phyloP scores from a whole-genome alignment of 1,284 basidiomycete genomes.

The Marasmius sp. region DNA sequence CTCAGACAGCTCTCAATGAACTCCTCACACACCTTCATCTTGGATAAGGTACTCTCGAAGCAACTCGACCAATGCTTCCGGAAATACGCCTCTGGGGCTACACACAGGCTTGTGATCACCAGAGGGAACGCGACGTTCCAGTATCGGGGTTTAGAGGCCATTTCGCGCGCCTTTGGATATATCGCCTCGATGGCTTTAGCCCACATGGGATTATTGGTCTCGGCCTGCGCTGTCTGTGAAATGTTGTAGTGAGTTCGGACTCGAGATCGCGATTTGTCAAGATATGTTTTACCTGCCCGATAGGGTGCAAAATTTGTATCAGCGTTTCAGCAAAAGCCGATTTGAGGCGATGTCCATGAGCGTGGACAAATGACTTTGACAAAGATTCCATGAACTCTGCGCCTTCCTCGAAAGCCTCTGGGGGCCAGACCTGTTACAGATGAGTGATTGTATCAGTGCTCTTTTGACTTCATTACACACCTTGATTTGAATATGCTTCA shows the following conservation, averaged over 20 bases:
- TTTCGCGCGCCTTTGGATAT: conserved; percentile 81
- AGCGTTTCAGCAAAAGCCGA: conserved; percentile 86
- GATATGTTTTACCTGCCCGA: conserved; percentile 68
- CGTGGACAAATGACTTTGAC: conserved; percentile 80
- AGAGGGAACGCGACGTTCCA: conserved; percentile 90
- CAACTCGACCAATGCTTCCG: conserved; percentile 78
- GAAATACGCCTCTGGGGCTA: conserved; percentile 86
- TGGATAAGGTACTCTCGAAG: conserved; percentile 71
- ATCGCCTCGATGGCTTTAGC: conserved; percentile 88
- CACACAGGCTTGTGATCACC: conserved; percentile 81
- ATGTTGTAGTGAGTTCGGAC: neutral
- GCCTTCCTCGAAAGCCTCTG: conserved; percentile 91
- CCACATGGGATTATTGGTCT: conserved; percentile 96
- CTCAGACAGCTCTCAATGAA: conserved; percentile 1
- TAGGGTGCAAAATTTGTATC: conserved; percentile 80
- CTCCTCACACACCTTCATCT: conserved; percentile 67
- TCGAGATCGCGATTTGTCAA: neutral
- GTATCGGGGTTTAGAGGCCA: conserved; percentile 89
- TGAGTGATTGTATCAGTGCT: conserved; percentile 5
- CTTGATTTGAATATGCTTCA: conserved; percentile 81
- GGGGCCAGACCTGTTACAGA: conserved; percentile 78
- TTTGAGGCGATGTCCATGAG: conserved; percentile 86
- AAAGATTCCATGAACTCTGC: conserved; percentile 88
- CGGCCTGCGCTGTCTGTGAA: conserved; percentile 85
- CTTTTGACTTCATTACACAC: conserved; percentile 34